Percentiles rank a stretch among this genome's conserved stretches.
Conservation (phyloP, 2,329 filamentous ascomycete species). For the Trichophaea hybrida region DNA sequence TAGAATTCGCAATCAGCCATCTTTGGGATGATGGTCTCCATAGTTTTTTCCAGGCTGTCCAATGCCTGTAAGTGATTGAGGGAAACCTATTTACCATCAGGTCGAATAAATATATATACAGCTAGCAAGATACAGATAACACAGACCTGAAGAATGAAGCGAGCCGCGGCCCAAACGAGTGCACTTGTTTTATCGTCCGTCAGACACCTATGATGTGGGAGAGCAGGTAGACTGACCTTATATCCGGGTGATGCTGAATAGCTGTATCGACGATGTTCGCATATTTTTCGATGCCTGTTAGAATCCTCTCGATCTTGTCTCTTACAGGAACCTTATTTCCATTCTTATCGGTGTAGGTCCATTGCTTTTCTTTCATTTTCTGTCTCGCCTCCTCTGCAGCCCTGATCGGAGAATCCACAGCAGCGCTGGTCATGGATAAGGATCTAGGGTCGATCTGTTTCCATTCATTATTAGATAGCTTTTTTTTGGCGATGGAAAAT, state of each 20-base stretch:
- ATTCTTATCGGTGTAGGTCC: neutral
- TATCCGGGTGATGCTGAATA: neutral
- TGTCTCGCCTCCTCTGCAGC: neutral
- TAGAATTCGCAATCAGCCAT: neutral
- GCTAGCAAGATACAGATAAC: neutral
- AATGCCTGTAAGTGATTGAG: slow-evolving; percentile 1
- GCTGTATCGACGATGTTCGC: neutral
- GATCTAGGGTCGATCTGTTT: neutral
- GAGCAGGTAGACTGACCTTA: neutral
- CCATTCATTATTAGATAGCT: neutral
- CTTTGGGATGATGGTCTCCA: neutral
- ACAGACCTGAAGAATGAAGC: slow-evolving; percentile 2
- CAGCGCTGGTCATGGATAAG: neutral
- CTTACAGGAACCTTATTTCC: neutral
- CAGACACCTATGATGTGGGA: neutral
- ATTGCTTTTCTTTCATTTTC: neutral
- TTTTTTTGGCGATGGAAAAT: neutral
- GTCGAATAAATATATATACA: neutral
- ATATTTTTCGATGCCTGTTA: neutral
- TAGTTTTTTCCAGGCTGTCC: neutral
- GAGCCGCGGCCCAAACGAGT: neutral
- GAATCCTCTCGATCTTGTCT: neutral
- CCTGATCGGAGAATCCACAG: neutral
- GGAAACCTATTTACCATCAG: neutral
- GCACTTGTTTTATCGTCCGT: neutral